These are phyloP conservation scores for Celoporthe dispersa DNA, from an alignment of 2,329 filamentous ascomycete genomes.

Conservation along the genomic window DNA sequence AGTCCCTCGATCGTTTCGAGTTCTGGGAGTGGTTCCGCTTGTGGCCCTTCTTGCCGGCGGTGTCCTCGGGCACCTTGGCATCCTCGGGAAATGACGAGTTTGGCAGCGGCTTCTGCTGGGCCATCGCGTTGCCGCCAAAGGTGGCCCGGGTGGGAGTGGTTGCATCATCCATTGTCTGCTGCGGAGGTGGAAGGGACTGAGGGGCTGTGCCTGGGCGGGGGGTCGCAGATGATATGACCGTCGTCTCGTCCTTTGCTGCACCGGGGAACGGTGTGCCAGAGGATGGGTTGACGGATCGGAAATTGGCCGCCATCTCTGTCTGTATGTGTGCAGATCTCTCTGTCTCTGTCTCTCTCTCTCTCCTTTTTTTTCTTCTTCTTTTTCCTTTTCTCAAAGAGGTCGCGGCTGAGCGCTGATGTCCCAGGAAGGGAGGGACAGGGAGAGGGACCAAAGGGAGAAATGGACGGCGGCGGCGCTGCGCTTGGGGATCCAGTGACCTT, in stretches of 20 bases:
- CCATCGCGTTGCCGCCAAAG: conserved; percentile 48
- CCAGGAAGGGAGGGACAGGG: conserved; percentile 27
- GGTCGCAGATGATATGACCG: conserved; percentile 48
- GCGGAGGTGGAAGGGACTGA: conserved; percentile 28
- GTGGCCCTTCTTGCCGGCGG: conserved; percentile 49
- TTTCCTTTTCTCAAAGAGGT: background rate
- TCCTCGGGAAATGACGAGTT: conserved; percentile 56
- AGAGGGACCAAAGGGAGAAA: conserved; percentile 9
- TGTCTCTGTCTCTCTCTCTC: too few species aligned
- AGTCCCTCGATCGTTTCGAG: conserved; percentile 63
- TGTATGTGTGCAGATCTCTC: conserved; percentile 5
- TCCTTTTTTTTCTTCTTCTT: too few species aligned
- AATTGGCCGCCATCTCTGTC: conserved; percentile 55
- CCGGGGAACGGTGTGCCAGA: conserved; percentile 47
- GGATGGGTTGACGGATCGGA: conserved; percentile 64
- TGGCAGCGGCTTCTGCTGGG: conserved; percentile 59
- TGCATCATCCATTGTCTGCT: conserved; percentile 47
- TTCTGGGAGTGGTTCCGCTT: conserved; percentile 63
- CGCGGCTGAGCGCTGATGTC: conserved; percentile 25
- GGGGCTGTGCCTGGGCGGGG: conserved; percentile 43
- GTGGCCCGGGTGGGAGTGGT: conserved; percentile 67
- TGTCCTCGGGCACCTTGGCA: conserved; percentile 49
- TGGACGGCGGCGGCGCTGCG: conserved; percentile 32
- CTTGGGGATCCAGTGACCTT: conserved; percentile 35
- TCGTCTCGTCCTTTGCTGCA: conserved; percentile 55